These are phyloP conservation scores for Ambrosiella beaveri DNA, from an alignment of 2,329 filamentous ascomycete genomes.

Conservation along the genomic window DNA sequence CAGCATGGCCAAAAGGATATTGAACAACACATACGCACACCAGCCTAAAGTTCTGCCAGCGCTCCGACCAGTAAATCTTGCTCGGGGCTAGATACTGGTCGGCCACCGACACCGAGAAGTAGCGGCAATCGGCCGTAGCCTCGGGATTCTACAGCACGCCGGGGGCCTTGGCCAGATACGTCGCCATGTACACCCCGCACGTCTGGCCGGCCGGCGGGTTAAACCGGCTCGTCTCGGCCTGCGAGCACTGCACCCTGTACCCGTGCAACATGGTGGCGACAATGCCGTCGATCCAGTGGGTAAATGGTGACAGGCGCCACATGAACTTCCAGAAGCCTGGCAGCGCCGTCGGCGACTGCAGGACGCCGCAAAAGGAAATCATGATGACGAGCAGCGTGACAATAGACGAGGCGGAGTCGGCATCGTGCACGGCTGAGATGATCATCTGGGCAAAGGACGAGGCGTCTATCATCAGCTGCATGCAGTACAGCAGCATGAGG, in stretches of 20 bases:
- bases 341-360: constrained; percentile 39
- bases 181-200: constrained; percentile 45
- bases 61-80: constrained; percentile 31
- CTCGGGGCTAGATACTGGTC: constrained; percentile 37
- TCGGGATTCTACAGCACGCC: constrained; percentile 47
- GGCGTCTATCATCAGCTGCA: constrained; percentile 53
- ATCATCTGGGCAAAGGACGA: constrained; percentile 58
- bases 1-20: constrained; percentile 38
- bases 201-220: constrained; percentile 43
- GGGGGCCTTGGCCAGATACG: constrained; percentile 30
- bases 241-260: constrained; percentile 33
- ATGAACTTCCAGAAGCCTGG: constrained; percentile 66
- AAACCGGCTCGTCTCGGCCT: constrained; percentile 45
- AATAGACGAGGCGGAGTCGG: constrained; percentile 48
- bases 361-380: constrained; percentile 46
- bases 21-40: constrained; percentile 50
- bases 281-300: constrained; percentile 52
- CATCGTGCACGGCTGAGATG: constrained; percentile 51
- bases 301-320: constrained; percentile 51
- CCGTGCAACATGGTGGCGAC: constrained; percentile 46
- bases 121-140: constrained; percentile 41
- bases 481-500: constrained; percentile 46
- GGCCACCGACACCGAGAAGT: constrained; percentile 47
- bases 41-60: constrained; percentile 56
- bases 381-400: constrained; percentile 43